Base-by-base conservation (phyloP, 2,329 filamentous ascomycete genomes). In the Talaromyces amestolkiae region DNA sequence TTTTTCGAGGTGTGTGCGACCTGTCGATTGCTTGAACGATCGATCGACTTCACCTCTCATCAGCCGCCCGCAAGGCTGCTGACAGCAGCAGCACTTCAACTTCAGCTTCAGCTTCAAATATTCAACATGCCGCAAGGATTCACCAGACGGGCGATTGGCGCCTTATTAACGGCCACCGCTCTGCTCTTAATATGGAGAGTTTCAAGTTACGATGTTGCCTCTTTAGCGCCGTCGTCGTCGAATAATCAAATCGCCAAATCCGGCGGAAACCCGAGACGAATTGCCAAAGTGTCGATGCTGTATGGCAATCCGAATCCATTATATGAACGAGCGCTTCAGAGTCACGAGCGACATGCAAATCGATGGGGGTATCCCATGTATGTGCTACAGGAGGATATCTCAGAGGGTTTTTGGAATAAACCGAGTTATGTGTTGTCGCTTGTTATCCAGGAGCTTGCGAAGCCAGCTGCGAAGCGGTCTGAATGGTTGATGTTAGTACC, bases 401-500 rank as follows among this genome's bases (percentile, higher is more conserved):
- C 72, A 1, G 70, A 68, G 11, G 77, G 76, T 2, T 76, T 72
- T 59, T 75, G 75, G 71, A 78, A 77, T 66, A 78, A 78, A 54
- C 70, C 74, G 31, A 68, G 69, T 17, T 77, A 74, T 64, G 67
- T 75, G 33, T 58, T 72, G 22, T 70, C 71, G 45, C 58, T 77
- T 35, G 61, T 79, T 10, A 70, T 78, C 31, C 65, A 69, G 13
- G 77, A 79, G 65, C 59, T 78, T 60, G 71, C 70, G 15, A 76
- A 77, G 65, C 72, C 74, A 6, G 64, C 68, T 11, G 68, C 63
- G 8, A 67, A 76, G 56, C 70, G 76, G 39, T 63, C 75, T 15
- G 72, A 78, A 62, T 78, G 77, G 77, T 67, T 78, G 39, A 74
- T 78, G 74, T 76, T 65, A 47, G 72, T 69, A 4, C n/a, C 19